Evolutionary conservation across 2,329 filamentous ascomycete species (phyloP), one percentile per base, ranked within the genome.

Genomic region (Lecanosticta acicola): DNA sequence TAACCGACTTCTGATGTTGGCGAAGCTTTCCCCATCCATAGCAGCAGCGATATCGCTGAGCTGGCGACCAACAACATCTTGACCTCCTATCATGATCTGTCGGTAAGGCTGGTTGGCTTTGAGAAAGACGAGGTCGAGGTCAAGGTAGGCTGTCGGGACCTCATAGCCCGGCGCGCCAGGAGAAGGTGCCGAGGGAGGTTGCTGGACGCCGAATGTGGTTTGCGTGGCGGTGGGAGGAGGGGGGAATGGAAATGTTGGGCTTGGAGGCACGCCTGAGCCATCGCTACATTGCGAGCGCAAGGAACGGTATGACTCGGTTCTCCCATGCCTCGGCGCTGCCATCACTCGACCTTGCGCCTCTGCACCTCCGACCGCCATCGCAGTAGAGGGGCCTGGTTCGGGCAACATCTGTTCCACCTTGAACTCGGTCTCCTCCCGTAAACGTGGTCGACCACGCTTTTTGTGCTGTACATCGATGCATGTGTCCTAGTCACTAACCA

Each of bases 401-500:
- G 50, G 42, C 9, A 48, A 17, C 45, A 50, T 45, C 17, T 51
- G 54, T 36, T 60, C 56, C 13, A 53, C 42, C 37, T 51, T 58
- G 46, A 58, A 55, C 11, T 59, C 55, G 29, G 54, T 46, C 49
- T 87, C 84, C 61, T 91, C 86, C 58, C 86, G 79, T 55, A 93
- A 71, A 53, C 87, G 77, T 49, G 87, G 87, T 39, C 87, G 77
- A 34, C 87, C 87, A 57, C 87, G 74, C 65, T 91, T 93, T 67
- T 91, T 93, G 67, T 93, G 87, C 61, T 88, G 84, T 26, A 93
- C 86, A 66, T 93, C 87, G 57, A 87, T 74, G 62, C 87, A 93
- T 5, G 82, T 76, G 47, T 89, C 85, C 72, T 91, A 75, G 10
- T 37, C n/a, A 32, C 19, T 35, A 14, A 39, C 59, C 48, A 43